These are phyloP conservation scores for Bipolaris bicolor DNA, from an alignment of 2,329 filamentous ascomycete species.

Conservation along the genomic window DNA sequence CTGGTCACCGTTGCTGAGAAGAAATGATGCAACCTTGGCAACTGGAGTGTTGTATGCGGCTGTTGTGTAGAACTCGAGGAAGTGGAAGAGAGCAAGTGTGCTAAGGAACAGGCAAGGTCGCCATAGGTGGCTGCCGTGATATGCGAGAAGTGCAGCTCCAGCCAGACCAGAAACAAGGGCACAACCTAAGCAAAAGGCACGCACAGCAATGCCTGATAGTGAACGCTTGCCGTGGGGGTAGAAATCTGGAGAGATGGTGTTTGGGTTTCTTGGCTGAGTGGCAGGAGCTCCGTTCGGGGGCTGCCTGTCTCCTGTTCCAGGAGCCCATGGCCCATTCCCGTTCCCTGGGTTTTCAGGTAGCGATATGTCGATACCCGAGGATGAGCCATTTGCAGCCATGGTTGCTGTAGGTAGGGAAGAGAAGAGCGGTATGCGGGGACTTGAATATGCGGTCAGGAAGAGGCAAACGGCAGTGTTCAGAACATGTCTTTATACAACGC, in stretches of 20 bases:
- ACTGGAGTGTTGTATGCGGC: conserved; percentile 79
- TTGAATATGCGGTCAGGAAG: not conserved
- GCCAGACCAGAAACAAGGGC: conserved; percentile 45
- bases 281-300: conserved; percentile 33
- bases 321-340: conserved; percentile 32
- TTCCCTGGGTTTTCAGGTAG: conserved; percentile 36
- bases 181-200: conserved; percentile 54
- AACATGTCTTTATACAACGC: conserved; percentile 9
- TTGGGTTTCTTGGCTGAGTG: conserved; percentile 22
- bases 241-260: conserved; percentile 41
- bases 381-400: conserved; percentile 37
- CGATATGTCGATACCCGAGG: conserved; percentile 39
- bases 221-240: conserved; percentile 53
- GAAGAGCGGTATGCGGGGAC: conserved; percentile 1
- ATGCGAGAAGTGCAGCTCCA: conserved; percentile 35
- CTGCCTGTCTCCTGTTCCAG: conserved; percentile 35
- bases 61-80: conserved; percentile 93
- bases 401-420: conserved; percentile 1
- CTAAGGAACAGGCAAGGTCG: conserved; percentile 67
- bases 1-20: conserved; percentile 82
- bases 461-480: conserved; percentile 4
- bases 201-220: conserved; percentile 55
- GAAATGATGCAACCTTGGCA: conserved; percentile 76
- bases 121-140: conserved; percentile 58
- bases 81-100: conserved; percentile 83